Percentiles rank a stretch among this genome's conserved stretches.
Evolutionary conservation across 257 asterid species (phyloP).

Genomic region (Scutellaria galericulata): DNA sequence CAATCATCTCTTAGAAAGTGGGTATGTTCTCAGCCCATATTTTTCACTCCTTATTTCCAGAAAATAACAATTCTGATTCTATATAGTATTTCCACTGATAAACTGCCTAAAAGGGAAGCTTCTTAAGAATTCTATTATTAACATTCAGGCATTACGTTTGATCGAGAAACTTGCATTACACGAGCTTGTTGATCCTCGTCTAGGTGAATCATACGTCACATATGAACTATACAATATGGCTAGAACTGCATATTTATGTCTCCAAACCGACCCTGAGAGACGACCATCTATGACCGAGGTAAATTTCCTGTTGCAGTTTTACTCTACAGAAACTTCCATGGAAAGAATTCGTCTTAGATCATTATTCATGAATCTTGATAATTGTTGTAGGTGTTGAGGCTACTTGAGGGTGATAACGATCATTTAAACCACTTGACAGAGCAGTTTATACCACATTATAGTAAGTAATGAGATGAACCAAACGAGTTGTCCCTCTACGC

Average conservation of each 20-base stretch:
- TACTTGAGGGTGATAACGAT: conserved; percentile 73
- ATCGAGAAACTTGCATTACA: conserved; percentile 72
- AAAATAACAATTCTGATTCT: not conserved
- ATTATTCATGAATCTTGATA: conserved; percentile 7
- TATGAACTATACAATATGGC: conserved; percentile 78
- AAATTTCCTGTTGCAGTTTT: not conserved
- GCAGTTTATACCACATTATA: conserved; percentile 67
- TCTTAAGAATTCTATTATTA: not conserved
- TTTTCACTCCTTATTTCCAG: not conserved
- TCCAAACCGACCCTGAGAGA: conserved; percentile 68
- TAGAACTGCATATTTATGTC: conserved; percentile 66
- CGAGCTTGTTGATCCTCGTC: conserved; percentile 71
- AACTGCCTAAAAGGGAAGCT: not conserved
- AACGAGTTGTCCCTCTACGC: not conserved
- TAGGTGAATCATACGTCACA: conserved; percentile 66
- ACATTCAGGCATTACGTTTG: conserved; percentile 61
- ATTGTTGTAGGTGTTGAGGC: conserved; percentile 63
- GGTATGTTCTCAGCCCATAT: conserved; percentile 45
- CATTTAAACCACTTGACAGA: conserved; percentile 59
- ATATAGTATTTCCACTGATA: not conserved
- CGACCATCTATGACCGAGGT: conserved; percentile 90
- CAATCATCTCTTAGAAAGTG: conserved; percentile 66
- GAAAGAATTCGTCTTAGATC: not conserved
- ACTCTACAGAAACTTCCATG: not conserved
- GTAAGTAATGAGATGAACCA: conserved; percentile 32